phyloP scores from a whole-genome alignment of 345 rosid genomes.

The Murraya koenigii region DNA sequence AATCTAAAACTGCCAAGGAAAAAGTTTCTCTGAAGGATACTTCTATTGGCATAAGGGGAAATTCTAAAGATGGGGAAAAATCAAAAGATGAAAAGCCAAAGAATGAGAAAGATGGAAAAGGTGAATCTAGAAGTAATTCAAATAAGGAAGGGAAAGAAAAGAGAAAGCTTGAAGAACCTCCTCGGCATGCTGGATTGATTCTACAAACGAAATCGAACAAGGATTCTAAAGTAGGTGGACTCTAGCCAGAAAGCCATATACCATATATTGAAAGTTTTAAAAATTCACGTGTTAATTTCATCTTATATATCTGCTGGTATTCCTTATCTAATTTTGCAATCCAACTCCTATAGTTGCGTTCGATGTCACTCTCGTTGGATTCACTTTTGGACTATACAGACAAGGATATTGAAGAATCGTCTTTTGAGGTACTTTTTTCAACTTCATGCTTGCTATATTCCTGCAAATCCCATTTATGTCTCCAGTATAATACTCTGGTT shows the following conservation, averaged over 20 bases:
- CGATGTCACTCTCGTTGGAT: conserved; percentile 82
- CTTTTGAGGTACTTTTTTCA: conserved; percentile 67
- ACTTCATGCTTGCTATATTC: background rate
- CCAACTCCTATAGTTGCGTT: conserved; percentile 54
- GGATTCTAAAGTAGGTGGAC: conserved; percentile 64
- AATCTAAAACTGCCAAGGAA: conserved; percentile 38
- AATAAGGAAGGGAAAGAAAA: conserved; percentile 61
- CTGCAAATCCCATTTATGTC: background rate
- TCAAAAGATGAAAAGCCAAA: conserved; percentile 44
- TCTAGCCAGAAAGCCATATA: background rate
- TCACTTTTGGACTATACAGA: conserved; percentile 91
- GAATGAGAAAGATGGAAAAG: conserved; percentile 47
- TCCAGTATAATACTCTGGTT: background rate
- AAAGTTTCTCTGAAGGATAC: conserved; percentile 36
- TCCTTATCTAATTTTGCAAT: conserved; percentile 8
- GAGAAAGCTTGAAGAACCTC: conserved; percentile 71
- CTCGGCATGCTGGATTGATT: conserved; percentile 82
- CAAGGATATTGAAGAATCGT: conserved; percentile 86
- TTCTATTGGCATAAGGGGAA: conserved; percentile 37
- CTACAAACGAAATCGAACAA: conserved; percentile 57
- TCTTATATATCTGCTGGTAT: background rate
- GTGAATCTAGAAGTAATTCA: conserved; percentile 38
- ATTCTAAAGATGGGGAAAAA: conserved; percentile 35
- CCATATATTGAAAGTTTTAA: conserved; percentile 8
- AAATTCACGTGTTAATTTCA: conserved; percentile 4